A percentile compares a stretch with the other conserved stretches of the same genome.
Evolutionary conservation across 805 yeast species (phyloP).

Genomic region (Torulaspora indica): DNA sequence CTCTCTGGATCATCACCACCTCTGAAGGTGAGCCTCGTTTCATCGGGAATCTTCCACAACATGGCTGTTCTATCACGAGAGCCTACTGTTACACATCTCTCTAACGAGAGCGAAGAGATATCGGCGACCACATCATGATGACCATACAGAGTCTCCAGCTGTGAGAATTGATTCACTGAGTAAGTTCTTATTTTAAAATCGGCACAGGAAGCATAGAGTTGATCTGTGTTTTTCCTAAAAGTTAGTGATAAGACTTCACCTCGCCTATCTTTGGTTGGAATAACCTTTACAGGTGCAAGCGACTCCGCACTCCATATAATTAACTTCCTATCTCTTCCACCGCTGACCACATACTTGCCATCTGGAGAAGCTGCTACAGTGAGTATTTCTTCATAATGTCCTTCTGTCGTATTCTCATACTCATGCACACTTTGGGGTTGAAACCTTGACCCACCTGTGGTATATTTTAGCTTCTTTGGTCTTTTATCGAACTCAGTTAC

Average conservation of each 20-base stretch:
- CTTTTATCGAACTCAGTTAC: conserved; percentile 48
- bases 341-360: conserved; percentile 85
- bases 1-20: conserved; percentile 68
- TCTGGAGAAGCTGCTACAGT: conserved; percentile 81
- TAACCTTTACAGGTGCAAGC: conserved; percentile 66
- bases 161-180: conserved; percentile 79
- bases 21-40: conserved; percentile 85
- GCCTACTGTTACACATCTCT: conserved; percentile 94
- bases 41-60: conserved; percentile 96
- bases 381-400: conserved; percentile 72
- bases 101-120: conserved; percentile 74
- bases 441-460: conserved; percentile 54
- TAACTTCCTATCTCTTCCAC: conserved; percentile 77
- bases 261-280: conserved; percentile 67
- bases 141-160: conserved; percentile 86
- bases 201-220: conserved; percentile 86
- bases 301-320: conserved; percentile 83
- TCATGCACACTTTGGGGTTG: conserved; percentile 37
- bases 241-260: conserved; percentile 68
- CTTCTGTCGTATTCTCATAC: conserved; percentile 53
- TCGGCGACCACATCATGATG: conserved; percentile 89
- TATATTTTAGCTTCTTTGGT: conserved; percentile 61
- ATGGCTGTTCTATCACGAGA: conserved; percentile 91
- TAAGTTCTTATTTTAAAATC: conserved; percentile 87
- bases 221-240: conserved; percentile 77